Conservation (phyloP, 2,329 filamentous ascomycete genomes). For the Sphaerulina vaccinii region DNA sequence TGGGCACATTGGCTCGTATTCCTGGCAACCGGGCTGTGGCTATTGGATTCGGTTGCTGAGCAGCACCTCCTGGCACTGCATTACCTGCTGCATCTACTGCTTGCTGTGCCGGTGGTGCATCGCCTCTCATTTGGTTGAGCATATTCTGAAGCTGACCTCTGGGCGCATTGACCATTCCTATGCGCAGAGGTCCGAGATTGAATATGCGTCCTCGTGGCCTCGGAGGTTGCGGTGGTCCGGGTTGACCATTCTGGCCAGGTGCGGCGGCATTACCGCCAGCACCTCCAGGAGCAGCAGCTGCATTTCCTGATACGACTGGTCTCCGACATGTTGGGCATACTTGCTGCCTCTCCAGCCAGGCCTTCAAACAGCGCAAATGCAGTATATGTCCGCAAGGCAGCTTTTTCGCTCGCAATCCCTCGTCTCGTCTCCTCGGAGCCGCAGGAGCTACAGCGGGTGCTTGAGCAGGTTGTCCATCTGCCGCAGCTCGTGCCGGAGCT, state of each 20-base stretch:
- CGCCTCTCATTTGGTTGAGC: constrained; percentile 32
- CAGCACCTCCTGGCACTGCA: constrained; percentile 41
- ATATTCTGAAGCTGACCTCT: constrained; percentile 45
- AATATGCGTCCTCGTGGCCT: constrained; percentile 50
- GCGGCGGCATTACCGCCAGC: constrained; percentile 21
- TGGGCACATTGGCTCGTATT: constrained; percentile 36
- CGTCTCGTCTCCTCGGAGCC: constrained; percentile 57
- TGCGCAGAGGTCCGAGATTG: constrained; percentile 70
- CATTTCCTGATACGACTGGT: constrained; percentile 56
- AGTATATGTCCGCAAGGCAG: constrained; percentile 93
- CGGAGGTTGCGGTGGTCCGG: constrained; percentile 39
- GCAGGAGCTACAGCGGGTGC: constrained; percentile 26
- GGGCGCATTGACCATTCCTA: constrained; percentile 67
- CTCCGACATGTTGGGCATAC: constrained; percentile 92
- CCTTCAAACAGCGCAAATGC: constrained; percentile 90
- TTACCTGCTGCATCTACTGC: constrained; percentile 19
- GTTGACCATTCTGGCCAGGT: constrained; percentile 22
- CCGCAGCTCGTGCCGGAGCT: constrained; percentile 28
- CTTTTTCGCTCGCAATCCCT: constrained; percentile 88
- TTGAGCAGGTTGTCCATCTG: constrained; percentile 4
- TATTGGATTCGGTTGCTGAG: constrained; percentile 18
- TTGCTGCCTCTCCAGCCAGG: constrained; percentile 96
- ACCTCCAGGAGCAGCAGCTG: constrained; percentile 18
- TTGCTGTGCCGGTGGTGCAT: constrained; percentile 12
- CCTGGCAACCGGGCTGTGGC: constrained; percentile 10